Conservation (phyloP, 73 alveolate genomes). For the Paramecium caudatum region DNA sequence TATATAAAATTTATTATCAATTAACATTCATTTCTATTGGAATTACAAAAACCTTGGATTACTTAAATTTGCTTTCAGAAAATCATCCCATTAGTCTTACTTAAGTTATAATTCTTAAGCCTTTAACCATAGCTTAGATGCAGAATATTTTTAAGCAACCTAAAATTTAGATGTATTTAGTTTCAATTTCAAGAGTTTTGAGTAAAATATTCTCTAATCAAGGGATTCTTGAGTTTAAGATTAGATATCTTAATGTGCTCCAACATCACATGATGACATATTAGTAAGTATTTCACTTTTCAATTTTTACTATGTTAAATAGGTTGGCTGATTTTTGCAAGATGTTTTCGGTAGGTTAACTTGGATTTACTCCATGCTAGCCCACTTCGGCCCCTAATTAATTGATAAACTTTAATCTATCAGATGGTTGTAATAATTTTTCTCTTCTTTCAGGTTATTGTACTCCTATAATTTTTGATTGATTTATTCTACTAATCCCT, state of each 20-base stretch:
- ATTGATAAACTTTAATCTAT: neutral
- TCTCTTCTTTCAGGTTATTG: neutral
- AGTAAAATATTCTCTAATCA: slow-evolving; percentile 19
- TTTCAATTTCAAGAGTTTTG: neutral
- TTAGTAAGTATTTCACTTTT: slow-evolving; percentile 27
- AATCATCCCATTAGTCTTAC: neutral
- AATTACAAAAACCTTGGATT: slow-evolving; percentile 4
- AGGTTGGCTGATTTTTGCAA: neutral
- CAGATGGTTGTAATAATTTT: neutral
- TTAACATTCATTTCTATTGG: slow-evolving; percentile 8
- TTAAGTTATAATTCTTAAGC: neutral
- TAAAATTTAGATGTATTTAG: neutral
- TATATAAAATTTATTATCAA: neutral
- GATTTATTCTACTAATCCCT: neutral
- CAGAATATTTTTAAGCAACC: neutral
- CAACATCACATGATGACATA: slow-evolving; percentile 18
- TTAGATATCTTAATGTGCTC: too few relatives aligned
- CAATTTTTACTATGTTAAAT: neutral
- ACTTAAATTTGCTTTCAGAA: neutral
- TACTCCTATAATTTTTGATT: neutral
- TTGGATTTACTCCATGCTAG: neutral
- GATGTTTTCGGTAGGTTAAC: neutral
- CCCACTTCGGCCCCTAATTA: neutral
- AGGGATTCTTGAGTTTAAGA: neutral
- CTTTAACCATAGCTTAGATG: neutral